Evolutionary conservation across 2,329 filamentous ascomycete genomes (phyloP).

Genomic region (Xylariaceae sp.): DNA sequence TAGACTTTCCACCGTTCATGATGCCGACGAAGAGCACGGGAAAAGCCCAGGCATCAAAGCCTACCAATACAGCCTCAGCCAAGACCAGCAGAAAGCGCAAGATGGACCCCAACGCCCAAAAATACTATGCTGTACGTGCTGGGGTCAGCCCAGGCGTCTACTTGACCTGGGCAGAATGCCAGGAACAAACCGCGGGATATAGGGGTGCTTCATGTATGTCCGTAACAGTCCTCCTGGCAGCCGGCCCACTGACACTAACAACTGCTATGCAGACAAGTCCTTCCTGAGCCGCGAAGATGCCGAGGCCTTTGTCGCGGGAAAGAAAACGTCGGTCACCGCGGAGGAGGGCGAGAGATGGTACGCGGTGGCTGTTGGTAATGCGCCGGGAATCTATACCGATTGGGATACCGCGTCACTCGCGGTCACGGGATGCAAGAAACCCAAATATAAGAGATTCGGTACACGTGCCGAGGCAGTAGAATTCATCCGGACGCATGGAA

Average conservation of each 20-base stretch:
- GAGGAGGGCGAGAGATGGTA: constrained; percentile 56
- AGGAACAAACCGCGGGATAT: constrained; percentile 62
- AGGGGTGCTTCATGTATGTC: constrained; percentile 69
- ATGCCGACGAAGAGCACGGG: constrained; percentile 29
- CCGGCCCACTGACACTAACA: constrained; percentile 8
- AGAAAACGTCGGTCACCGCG: constrained; percentile 45
- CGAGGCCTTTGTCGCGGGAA: constrained; percentile 73
- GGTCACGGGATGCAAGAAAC: constrained; percentile 72
- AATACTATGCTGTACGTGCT: constrained; percentile 65
- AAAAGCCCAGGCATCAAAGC: constrained; percentile 19
- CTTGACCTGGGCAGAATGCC: constrained; percentile 61
- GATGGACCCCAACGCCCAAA: constrained; percentile 48
- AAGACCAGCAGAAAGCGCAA: constrained; percentile 51
- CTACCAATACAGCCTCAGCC: constrained; percentile 13
- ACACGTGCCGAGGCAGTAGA: constrained; percentile 74
- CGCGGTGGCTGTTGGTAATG: constrained; percentile 61
- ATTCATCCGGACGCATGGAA: constrained; percentile 64
- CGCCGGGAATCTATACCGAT: constrained; percentile 62
- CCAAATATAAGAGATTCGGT: constrained; percentile 70
- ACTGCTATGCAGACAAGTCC: constrained; percentile 68
- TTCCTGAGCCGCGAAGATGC: constrained; percentile 76
- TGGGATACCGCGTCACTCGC: constrained; percentile 74
- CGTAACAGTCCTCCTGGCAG: constrained; percentile 5
- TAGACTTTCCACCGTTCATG: constrained; percentile 18
- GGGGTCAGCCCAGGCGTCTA: constrained; percentile 65